Evolutionary conservation across 2,329 filamentous ascomycete genomes (phyloP).

Genomic region (Aureobasidium sp.): DNA sequence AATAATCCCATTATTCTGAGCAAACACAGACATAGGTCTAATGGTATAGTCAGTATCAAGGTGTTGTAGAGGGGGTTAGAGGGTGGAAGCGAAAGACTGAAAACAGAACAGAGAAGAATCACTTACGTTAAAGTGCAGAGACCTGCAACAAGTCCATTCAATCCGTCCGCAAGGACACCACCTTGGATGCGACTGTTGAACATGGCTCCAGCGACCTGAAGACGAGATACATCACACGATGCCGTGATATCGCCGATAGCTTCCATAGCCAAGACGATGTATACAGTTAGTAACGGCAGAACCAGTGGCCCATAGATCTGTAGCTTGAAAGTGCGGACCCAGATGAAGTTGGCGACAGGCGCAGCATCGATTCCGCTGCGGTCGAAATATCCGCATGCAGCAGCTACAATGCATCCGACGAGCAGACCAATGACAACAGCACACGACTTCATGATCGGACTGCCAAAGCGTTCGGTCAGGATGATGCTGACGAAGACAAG

Average conservation of each 20-base stretch:
- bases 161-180: constrained; percentile 66
- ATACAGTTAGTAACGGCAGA: constrained; percentile 54
- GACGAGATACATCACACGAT: constrained; percentile 68
- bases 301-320: constrained; percentile 64
- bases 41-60: neutral
- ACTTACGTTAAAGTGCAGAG: constrained; percentile 61
- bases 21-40: constrained; percentile 46
- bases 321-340: constrained; percentile 69
- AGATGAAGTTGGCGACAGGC: constrained; percentile 65
- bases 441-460: constrained; percentile 75
- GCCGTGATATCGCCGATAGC: constrained; percentile 62
- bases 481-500: constrained; percentile 73
- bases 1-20: constrained; percentile 67
- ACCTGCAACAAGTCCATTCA: constrained; percentile 66
- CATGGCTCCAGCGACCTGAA: constrained; percentile 61
- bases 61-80: neutral
- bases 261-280: constrained; percentile 66
- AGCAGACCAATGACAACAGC: constrained; percentile 67
- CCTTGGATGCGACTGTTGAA: constrained; percentile 75
- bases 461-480: constrained; percentile 69
- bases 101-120: neutral
- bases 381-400: constrained; percentile 69
- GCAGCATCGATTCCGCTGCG: constrained; percentile 59
- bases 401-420: constrained; percentile 65
- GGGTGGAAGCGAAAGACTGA: neutral